phyloP scores from a whole-genome alignment of 1,284 basidiomycete genomes.

The Ganoderma lucidum region DNA sequence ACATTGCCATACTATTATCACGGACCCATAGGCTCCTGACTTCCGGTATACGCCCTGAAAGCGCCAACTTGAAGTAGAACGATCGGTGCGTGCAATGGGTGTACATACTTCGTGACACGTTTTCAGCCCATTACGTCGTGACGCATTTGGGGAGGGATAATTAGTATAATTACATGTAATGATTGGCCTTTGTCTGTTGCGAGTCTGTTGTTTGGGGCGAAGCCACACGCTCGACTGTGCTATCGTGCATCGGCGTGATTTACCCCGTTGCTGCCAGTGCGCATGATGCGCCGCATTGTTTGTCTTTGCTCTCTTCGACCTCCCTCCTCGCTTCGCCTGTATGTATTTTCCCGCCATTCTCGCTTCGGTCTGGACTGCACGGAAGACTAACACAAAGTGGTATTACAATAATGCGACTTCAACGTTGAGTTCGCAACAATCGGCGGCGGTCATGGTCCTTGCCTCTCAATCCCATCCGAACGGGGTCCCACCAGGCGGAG shows the following conservation, averaged over 20 bases:
- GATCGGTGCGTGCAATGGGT: too few relatives aligned
- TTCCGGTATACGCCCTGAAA: conserved; percentile 38
- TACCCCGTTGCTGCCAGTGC: too few relatives aligned
- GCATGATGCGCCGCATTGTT: not conserved
- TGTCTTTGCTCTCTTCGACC: too few relatives aligned
- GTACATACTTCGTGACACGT: too few relatives aligned
- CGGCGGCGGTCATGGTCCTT: not conserved
- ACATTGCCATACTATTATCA: not conserved
- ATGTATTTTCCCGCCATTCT: not conserved
- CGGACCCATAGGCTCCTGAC: conserved; percentile 29
- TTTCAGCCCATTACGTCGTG: not conserved
- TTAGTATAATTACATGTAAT: too few relatives aligned
- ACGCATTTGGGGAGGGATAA: not conserved
- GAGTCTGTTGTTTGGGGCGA: too few relatives aligned
- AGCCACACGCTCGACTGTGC: not conserved
- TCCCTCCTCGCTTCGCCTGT: not conserved
- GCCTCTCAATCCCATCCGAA: conserved; percentile 31
- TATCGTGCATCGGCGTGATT: not conserved
- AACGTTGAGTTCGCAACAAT: not conserved
- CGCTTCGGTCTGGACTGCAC: not conserved
- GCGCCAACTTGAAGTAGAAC: not conserved
- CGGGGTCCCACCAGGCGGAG: conserved; percentile 27
- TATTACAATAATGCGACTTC: not conserved
- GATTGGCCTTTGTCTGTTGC: too few relatives aligned
- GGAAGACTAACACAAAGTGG: not conserved